phyloP scores from a whole-genome alignment of 1,139 yeast genomes.

The Magnusiomyces fungicola region DNA sequence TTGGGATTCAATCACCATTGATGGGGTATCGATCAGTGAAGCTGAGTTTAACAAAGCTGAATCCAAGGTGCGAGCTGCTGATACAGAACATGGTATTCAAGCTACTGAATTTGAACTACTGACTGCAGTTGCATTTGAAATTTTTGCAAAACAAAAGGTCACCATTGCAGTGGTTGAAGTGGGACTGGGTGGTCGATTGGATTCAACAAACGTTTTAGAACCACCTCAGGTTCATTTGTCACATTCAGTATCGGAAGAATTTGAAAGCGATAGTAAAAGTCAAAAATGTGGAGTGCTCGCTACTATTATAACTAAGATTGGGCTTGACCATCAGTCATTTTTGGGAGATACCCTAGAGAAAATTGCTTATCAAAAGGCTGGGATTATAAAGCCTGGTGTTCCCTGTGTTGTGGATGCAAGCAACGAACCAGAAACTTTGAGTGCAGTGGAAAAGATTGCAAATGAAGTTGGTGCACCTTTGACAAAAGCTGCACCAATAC shows the following conservation, averaged over 20 bases:
- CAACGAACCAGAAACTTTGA: conserved; percentile 47
- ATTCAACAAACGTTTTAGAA: conserved; percentile 69
- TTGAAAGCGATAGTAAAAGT: neutral
- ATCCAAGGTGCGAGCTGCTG: conserved; percentile 30
- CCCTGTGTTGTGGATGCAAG: conserved; percentile 70
- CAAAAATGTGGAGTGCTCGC: conserved; percentile 33
- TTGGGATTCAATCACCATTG: conserved; percentile 67
- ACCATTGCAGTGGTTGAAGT: conserved; percentile 79
- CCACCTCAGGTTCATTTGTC: conserved; percentile 17
- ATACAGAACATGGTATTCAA: conserved; percentile 34
- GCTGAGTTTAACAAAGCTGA: conserved; percentile 43
- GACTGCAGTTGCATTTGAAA: conserved; percentile 75
- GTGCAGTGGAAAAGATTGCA: conserved; percentile 32
- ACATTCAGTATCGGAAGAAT: neutral
- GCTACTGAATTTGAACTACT: conserved; percentile 85
- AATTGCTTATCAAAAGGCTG: conserved; percentile 77
- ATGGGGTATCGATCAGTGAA: conserved; percentile 49
- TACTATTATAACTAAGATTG: conserved; percentile 76
- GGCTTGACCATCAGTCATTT: conserved; percentile 72
- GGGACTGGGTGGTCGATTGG: conserved; percentile 82
- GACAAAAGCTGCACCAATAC: conserved; percentile 2
- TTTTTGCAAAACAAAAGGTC: conserved; percentile 53
- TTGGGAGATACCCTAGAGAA: conserved; percentile 56
- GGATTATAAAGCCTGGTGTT: conserved; percentile 57
- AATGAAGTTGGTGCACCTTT: conserved; percentile 11